Evolutionary conservation across 1,284 basidiomycete species (phyloP).

Genomic region (Rhizopogon hawkerae): DNA sequence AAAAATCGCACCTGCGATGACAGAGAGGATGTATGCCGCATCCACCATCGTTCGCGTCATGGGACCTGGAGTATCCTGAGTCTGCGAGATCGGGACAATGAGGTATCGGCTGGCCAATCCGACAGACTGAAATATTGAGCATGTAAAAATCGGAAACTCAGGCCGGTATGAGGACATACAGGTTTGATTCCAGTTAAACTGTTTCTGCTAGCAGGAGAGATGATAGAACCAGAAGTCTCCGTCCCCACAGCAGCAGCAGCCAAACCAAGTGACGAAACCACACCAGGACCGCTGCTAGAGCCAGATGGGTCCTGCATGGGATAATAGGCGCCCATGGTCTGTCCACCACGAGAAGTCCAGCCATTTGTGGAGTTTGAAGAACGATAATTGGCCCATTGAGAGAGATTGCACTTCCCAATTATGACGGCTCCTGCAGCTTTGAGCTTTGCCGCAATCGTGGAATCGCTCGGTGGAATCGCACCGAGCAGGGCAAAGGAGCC

Average conservation of each 20-base stretch:
- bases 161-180: constrained; percentile 31
- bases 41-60: constrained; percentile 37
- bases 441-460: constrained; percentile 51
- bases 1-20: constrained; percentile 35
- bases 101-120: constrained; percentile 1
- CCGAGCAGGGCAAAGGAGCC: constrained; percentile 52
- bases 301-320: constrained; percentile 43
- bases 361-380: constrained; percentile 36
- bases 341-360: constrained; percentile 46
- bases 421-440: constrained; percentile 48
- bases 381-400: constrained; percentile 45
- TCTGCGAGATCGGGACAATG: constrained; percentile 39
- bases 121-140: constrained; percentile 18
- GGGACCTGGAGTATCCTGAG: constrained; percentile 40
- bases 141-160: constrained; percentile 29
- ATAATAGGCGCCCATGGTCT: constrained; percentile 41
- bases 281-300: constrained; percentile 44
- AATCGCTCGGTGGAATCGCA: constrained; percentile 58
- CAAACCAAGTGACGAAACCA: constrained; percentile 42
- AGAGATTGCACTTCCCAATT: constrained; percentile 41
- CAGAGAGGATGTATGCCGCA: constrained; percentile 32
- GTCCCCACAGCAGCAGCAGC: constrained; percentile 43
- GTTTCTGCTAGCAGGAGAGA: constrained; percentile 34
- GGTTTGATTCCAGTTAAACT: constrained; percentile 37
- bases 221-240: constrained; percentile 47